Evolutionary conservation across 2,329 filamentous ascomycete species (phyloP).

Genomic region (Arthrinium phaeospermum): DNA sequence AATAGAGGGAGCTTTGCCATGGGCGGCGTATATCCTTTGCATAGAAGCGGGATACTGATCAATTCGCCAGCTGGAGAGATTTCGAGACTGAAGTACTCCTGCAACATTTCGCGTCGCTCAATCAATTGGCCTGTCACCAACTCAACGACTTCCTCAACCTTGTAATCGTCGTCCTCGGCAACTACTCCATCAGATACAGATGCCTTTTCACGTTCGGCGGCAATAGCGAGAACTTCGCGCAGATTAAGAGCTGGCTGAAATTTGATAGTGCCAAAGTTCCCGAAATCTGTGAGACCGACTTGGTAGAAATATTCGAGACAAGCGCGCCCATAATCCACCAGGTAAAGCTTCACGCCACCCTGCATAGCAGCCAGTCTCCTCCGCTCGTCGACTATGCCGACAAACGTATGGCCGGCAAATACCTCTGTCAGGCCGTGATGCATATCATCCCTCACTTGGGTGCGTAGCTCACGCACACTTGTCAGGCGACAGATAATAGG

Average conservation of each 20-base stretch:
- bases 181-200: constrained; percentile 36
- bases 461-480: constrained; percentile 85
- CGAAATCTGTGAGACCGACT: constrained; percentile 91
- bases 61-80: constrained; percentile 81
- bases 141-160: constrained; percentile 69
- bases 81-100: constrained; percentile 90
- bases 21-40: constrained; percentile 88
- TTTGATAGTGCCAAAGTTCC: constrained; percentile 85
- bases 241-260: constrained; percentile 80
- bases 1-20: constrained; percentile 89
- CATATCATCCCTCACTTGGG: constrained; percentile 79
- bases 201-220: constrained; percentile 72
- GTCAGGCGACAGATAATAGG: constrained; percentile 74
- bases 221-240: constrained; percentile 72
- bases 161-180: constrained; percentile 60
- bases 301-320: constrained; percentile 96
- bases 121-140: constrained; percentile 73
- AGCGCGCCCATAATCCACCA: constrained; percentile 89
- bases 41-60: constrained; percentile 77
- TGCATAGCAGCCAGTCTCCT: constrained; percentile 92
- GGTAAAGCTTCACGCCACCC: constrained; percentile 86
- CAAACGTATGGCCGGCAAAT: constrained; percentile 87
- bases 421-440: constrained; percentile 87
- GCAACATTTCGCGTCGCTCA: constrained; percentile 81
- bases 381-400: constrained; percentile 87